A percentile compares a stretch with the other conserved stretches of the same genome.
phyloP scores from a whole-genome alignment of 345 rosid species.

The Erucastrum elatum region DNA sequence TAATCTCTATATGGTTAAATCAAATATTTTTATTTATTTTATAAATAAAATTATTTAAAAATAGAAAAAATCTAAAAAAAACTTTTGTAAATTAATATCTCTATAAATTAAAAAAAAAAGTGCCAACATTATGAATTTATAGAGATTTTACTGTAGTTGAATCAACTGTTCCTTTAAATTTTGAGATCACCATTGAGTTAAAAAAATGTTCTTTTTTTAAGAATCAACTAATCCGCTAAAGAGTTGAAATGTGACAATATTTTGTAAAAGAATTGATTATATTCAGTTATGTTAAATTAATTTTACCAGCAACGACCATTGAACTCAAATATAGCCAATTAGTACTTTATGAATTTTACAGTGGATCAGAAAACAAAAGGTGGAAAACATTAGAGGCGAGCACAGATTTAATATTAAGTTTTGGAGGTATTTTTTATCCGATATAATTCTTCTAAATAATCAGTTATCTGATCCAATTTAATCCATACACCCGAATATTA shows the following conservation, averaged over 20 bases:
- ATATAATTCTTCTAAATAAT: too few relatives aligned
- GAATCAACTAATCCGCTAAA: neutral
- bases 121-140: too few relatives aligned
- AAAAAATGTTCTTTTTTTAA: neutral
- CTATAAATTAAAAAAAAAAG: too few relatives aligned
- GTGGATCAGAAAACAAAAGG: neutral
- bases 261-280: neutral
- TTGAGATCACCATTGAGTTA: neutral
- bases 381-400: neutral
- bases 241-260: neutral
- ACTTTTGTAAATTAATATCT: too few relatives aligned
- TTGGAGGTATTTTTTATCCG: too few relatives aligned
- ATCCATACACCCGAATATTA: too few relatives aligned
- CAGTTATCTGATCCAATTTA: too few relatives aligned
- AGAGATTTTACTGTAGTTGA: neutral
- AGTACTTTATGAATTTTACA: neutral
- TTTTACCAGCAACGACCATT: neutral
- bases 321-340: neutral
- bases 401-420: too few relatives aligned
- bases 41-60: too few relatives aligned
- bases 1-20: too few relatives aligned
- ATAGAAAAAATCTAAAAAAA: too few relatives aligned
- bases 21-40: too few relatives aligned
- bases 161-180: neutral
- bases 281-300: neutral